phyloP scores from a whole-genome alignment of 1,284 basidiomycete species.

The Quambalaria eucalypti region DNA sequence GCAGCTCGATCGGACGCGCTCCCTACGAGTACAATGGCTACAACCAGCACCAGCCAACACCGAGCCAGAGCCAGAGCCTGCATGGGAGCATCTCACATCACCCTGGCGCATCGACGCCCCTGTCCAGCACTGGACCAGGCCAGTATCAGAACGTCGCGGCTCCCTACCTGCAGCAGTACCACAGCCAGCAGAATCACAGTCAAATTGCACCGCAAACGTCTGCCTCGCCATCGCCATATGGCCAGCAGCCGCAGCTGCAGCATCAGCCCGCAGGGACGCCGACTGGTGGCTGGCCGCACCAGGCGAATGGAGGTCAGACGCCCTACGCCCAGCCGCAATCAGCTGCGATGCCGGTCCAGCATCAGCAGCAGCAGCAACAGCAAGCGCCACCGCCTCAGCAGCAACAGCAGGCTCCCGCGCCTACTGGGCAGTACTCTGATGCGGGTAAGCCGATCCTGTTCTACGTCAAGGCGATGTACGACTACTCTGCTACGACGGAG shows the following conservation, averaged over 20 bases:
- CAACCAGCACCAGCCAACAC: conserved; percentile 5
- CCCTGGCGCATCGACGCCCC: too few species aligned
- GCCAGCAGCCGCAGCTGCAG: conserved; percentile 11
- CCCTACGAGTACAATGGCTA: background rate
- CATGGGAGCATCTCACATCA: too few species aligned
- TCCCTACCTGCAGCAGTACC: background rate
- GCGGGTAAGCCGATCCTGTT: conserved; percentile 70
- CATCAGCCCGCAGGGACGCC: conserved; percentile 5
- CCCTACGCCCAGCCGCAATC: conserved; percentile 29
- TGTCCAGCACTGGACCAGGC: too few species aligned
- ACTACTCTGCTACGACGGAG: conserved; percentile 74
- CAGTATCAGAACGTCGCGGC: background rate
- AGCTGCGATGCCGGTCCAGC: conserved; percentile 13
- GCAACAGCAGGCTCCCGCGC: conserved; percentile 43
- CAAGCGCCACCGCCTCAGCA: conserved; percentile 13
- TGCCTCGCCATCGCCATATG: background rate
- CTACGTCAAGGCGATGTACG: conserved; percentile 71
- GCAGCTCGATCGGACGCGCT: background rate
- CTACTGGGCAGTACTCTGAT: conserved; percentile 65
- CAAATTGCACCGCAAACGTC: background rate
- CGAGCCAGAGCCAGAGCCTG: too few species aligned
- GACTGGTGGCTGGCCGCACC: background rate
- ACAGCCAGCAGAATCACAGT: background rate
- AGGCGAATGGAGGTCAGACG: conserved; percentile 14
- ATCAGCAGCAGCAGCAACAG: conserved; percentile 25